Conservation (phyloP, 495 filamentous ascomycete genomes). For the Viridothelium virens region DNA sequence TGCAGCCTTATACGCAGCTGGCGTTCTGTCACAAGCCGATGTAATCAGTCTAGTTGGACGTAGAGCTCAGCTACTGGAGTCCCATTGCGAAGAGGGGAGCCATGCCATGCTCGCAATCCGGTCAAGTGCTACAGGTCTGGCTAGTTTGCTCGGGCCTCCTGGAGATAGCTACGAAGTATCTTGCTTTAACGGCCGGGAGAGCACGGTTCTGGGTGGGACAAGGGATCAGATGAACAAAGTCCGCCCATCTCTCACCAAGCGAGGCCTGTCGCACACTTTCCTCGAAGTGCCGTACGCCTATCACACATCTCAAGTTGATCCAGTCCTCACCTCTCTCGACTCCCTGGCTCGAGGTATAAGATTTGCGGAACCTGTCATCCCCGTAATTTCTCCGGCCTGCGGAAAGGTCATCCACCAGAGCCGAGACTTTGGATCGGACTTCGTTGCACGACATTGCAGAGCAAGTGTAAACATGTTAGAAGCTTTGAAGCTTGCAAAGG, state of each 20-base stretch:
- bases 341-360: conserved; percentile 13
- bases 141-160: conserved; percentile 24
- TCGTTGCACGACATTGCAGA: conserved; percentile 60
- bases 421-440: conserved; percentile 34
- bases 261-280: conserved; percentile 12
- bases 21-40: conserved; percentile 36
- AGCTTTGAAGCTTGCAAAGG: conserved; percentile 50
- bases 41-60: conserved; percentile 36
- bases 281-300: conserved; percentile 23
- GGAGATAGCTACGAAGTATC: conserved; percentile 39
- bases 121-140: conserved; percentile 27
- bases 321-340: conserved; percentile 24
- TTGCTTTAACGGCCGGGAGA: conserved; percentile 46
- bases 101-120: conserved; percentile 50
- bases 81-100: conserved; percentile 26
- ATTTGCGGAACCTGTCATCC: conserved; percentile 22
- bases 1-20: conserved; percentile 37
- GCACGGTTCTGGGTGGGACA: conserved; percentile 46
- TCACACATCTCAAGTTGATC: conserved; percentile 30
- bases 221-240: conserved; percentile 28
- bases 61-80: conserved; percentile 32
- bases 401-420: conserved; percentile 24
- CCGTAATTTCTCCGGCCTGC: conserved; percentile 26
- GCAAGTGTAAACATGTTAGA: conserved; percentile 67
- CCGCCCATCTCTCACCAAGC: conserved; percentile 13